phyloP scores from a whole-genome alignment of 2,329 filamentous ascomycete genomes.

The Immersiporthe knoxdaviesiana region DNA sequence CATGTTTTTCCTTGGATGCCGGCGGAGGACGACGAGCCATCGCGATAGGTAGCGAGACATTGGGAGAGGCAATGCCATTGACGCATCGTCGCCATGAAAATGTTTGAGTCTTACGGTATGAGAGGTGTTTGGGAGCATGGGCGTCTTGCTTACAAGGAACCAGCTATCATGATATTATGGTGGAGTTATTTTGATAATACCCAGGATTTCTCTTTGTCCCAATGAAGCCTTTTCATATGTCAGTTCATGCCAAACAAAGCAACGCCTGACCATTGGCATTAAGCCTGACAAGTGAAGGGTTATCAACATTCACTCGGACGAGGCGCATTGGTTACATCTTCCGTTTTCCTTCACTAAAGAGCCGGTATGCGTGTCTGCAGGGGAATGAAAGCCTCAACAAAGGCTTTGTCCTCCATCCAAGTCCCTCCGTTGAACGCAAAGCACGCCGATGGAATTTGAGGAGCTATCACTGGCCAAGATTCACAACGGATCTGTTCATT shows the following conservation, averaged over 20 bases:
- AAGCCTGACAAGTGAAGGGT: no score
- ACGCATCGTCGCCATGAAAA: not conserved
- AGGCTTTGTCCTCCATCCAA: not conserved
- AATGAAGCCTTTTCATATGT: not conserved
- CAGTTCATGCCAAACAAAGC: no score
- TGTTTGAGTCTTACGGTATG: not conserved
- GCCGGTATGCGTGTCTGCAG: no score
- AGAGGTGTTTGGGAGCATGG: not conserved
- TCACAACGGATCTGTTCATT: not conserved
- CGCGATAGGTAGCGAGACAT: not conserved
- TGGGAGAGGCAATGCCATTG: not conserved
- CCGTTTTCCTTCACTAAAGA: no score
- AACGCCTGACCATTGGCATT: no score
- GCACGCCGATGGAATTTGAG: no score
- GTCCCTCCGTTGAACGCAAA: no score
- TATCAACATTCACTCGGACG: no score
- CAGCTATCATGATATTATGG: not conserved
- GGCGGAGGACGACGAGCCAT: not conserved
- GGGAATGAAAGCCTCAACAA: not conserved
- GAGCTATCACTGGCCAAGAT: not conserved
- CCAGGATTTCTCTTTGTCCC: not conserved
- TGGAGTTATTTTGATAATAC: not conserved
- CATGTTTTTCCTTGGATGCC: slow-evolving; percentile 12
- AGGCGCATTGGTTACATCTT: no score
- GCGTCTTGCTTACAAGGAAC: not conserved